Conservation (phyloP, 306 rosid species). For the Lathyrus oleraceus region DNA sequence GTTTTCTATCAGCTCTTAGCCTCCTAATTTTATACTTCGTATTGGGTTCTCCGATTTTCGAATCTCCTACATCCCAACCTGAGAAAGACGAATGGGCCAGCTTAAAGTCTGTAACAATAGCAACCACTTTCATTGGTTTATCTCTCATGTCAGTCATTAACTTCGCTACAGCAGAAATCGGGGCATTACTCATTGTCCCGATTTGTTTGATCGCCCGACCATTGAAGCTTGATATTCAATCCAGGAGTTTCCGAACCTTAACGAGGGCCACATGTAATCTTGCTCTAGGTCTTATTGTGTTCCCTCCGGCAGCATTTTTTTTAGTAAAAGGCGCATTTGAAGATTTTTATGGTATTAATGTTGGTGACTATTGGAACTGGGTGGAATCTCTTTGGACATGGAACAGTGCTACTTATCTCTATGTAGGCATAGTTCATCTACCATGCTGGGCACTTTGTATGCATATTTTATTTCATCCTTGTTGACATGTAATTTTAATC, state of each 20-base stretch:
- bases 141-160: slow-evolving; percentile 91
- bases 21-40: slow-evolving; percentile 49
- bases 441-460: slow-evolving; percentile 91
- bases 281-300: slow-evolving; percentile 59
- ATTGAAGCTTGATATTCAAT: slow-evolving; percentile 59
- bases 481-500: slow-evolving; percentile 54
- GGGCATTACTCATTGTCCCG: slow-evolving; percentile 77
- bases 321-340: slow-evolving; percentile 58
- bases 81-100: slow-evolving; percentile 66
- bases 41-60: slow-evolving; percentile 57
- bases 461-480: slow-evolving; percentile 65
- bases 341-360: slow-evolving; percentile 41
- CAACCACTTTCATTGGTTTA: slow-evolving; percentile 72
- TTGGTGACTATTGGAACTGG: slow-evolving; percentile 87
- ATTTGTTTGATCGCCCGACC: slow-evolving; percentile 85
- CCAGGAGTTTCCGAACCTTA: slow-evolving; percentile 47
- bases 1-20: slow-evolving; percentile 56
- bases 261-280: slow-evolving; percentile 64
- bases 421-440: slow-evolving; percentile 71
- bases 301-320: slow-evolving; percentile 69
- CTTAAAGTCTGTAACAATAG: slow-evolving; percentile 81
- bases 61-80: slow-evolving; percentile 41
- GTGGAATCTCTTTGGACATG: slow-evolving; percentile 90
- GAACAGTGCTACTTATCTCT: slow-evolving; percentile 94
- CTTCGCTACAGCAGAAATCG: slow-evolving; percentile 90